Conservation (phyloP, 2,329 filamentous ascomycete species). For the Trichophyton mentagrophytes region DNA sequence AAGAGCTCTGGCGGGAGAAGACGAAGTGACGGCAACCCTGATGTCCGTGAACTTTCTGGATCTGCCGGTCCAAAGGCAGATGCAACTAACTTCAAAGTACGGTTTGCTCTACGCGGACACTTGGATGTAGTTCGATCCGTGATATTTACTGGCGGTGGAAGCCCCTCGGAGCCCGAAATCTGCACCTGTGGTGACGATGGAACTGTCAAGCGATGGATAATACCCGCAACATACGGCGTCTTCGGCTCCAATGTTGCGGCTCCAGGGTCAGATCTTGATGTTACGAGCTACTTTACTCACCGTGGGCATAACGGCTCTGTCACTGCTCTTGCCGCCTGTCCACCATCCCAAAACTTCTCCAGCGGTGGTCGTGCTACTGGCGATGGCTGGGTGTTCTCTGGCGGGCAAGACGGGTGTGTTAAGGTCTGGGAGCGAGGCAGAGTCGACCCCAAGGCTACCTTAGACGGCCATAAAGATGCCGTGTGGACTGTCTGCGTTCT, state of each 20-base stretch:
- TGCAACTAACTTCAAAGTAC: slow-evolving; percentile 71
- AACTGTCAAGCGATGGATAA: slow-evolving; percentile 91
- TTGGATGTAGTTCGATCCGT: slow-evolving; percentile 87
- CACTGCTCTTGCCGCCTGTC: slow-evolving; percentile 74
- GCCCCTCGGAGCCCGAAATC: slow-evolving; percentile 88
- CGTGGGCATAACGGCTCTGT: slow-evolving; percentile 86
- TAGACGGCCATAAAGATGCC: slow-evolving; percentile 89
- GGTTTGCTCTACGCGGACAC: slow-evolving; percentile 83
- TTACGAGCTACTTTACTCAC: slow-evolving; percentile 88
- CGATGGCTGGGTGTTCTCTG: slow-evolving; percentile 97
- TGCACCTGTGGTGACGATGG: slow-evolving; percentile 94
- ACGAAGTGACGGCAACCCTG: slow-evolving; percentile 49
- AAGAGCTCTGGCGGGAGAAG: slow-evolving; percentile 67
- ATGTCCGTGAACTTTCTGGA: slow-evolving; percentile 40
- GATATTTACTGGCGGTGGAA: slow-evolving; percentile 93
- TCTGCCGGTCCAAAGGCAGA: slow-evolving; percentile 45
- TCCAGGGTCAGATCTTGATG: slow-evolving; percentile 68
- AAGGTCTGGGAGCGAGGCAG: slow-evolving; percentile 90
- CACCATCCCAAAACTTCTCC: slow-evolving; percentile 74
- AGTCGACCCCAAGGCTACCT: slow-evolving; percentile 85
- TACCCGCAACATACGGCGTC: slow-evolving; percentile 61
- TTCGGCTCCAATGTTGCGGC: slow-evolving; percentile 41
- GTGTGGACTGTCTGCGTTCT: slow-evolving; percentile 93
- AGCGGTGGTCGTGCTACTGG: slow-evolving; percentile 77
- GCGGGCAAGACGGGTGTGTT: slow-evolving; percentile 84